Percentiles rank a stretch among this genome's conserved stretches.
These are phyloP conservation scores for Cyclostephanos invisitatus DNA, from an alignment of 108 stramenopile species.

Conservation along the genomic window DNA sequence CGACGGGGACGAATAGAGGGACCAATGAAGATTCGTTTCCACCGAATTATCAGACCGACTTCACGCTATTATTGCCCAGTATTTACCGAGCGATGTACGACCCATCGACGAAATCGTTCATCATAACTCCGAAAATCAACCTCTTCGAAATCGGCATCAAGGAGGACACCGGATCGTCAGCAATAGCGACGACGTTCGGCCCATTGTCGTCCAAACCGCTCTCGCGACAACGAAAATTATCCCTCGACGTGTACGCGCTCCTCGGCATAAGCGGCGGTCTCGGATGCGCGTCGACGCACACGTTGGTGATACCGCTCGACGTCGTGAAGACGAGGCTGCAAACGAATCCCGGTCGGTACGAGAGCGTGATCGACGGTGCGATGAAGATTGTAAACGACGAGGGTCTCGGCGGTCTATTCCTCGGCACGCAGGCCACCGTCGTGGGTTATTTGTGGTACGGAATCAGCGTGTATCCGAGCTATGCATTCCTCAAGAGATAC, in stretches of 20 bases:
- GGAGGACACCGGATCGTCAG: conserved; percentile 54
- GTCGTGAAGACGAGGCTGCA: conserved; percentile 81
- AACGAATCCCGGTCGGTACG: conserved; percentile 69
- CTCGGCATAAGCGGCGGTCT: conserved; percentile 87
- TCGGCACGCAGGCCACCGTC: conserved; percentile 90
- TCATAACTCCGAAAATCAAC: conserved; percentile 49
- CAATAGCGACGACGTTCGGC: conserved; percentile 68
- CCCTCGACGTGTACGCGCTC: conserved; percentile 58
- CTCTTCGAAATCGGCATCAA: conserved; percentile 56
- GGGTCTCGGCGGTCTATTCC: conserved; percentile 67
- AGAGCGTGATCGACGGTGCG: conserved; percentile 51
- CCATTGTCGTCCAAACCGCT: conserved; percentile 60
- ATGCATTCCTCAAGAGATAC: conserved; percentile 87
- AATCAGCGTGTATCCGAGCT: conserved; percentile 89
- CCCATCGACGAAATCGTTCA: conserved; percentile 26
- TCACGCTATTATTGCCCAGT: conserved; percentile 45
- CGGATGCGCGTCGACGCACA: conserved; percentile 90
- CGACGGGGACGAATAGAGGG: conserved; percentile 14
- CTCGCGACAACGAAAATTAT: conserved; percentile 44
- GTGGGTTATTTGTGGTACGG: conserved; percentile 95
- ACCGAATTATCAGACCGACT: conserved; percentile 35
- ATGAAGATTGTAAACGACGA: conserved; percentile 66
- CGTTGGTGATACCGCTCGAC: conserved; percentile 86
- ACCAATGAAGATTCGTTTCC: conserved; percentile 27
- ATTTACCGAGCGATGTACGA: conserved; percentile 32